phyloP scores from a whole-genome alignment of 352 stramenopile species.

The Phytophthora pluvialis region DNA sequence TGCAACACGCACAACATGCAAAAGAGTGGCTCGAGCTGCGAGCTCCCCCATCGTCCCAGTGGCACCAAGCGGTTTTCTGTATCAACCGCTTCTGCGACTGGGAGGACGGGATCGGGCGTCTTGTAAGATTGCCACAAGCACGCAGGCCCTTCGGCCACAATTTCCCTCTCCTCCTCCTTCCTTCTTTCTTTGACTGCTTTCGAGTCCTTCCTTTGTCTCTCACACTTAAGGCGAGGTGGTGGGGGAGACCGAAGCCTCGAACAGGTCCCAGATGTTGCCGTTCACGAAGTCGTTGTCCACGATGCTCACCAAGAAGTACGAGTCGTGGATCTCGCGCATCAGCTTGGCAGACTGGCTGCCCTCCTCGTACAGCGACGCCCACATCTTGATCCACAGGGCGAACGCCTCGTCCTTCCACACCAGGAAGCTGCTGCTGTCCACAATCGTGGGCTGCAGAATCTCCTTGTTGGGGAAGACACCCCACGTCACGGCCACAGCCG shows the following conservation, averaged over 20 bases:
- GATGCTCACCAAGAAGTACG: constrained; percentile 98
- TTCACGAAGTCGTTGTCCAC: constrained; percentile 98
- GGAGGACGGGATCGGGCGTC: constrained; percentile 43
- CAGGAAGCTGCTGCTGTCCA: constrained; percentile 97
- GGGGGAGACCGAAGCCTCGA: constrained; percentile 42
- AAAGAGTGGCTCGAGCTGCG: constrained; percentile 17
- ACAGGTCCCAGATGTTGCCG: constrained; percentile 87
- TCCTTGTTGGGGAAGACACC: constrained; percentile 98
- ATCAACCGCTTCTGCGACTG: constrained; percentile 40
- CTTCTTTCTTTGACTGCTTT: constrained; percentile 16
- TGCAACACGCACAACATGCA: constrained; percentile 32
- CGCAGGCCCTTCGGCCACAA: constrained; percentile 14
- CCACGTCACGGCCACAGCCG: constrained; percentile 97
- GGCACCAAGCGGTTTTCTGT: constrained; percentile 35
- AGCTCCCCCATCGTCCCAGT: constrained; percentile 49
- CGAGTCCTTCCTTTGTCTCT: background rate
- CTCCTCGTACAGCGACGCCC: constrained; percentile 96
- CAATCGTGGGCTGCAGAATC: constrained; percentile 97
- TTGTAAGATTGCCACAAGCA: constrained; percentile 28
- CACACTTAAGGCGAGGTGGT: constrained; percentile 28
- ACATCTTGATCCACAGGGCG: constrained; percentile 95
- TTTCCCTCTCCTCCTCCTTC: constrained; percentile 6
- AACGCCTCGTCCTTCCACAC: constrained; percentile 98
- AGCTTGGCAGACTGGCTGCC: constrained; percentile 90
- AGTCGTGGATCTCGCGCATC: constrained; percentile 95